Percentiles rank a stretch among this genome's conserved stretches.
These are phyloP conservation scores for Elsinoe australis DNA, from an alignment of 2,329 filamentous ascomycete species.

Conservation along the genomic window DNA sequence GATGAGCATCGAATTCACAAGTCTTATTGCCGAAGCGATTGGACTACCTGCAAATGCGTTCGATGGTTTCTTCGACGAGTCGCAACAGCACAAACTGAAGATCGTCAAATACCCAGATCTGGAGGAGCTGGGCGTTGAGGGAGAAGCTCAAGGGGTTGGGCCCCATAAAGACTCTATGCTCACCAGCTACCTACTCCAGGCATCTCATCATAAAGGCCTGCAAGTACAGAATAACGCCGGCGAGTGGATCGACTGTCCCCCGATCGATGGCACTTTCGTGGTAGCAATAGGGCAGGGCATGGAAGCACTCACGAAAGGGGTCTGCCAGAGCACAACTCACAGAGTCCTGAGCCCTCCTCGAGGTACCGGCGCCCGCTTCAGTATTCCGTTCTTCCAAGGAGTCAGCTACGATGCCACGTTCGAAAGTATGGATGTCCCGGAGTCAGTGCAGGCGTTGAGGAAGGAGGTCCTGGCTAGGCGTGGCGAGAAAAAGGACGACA, in stretches of 20 bases:
- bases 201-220: slow-evolving; percentile 63
- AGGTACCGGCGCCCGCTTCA: slow-evolving; percentile 65
- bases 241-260: slow-evolving; percentile 75
- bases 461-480: slow-evolving; percentile 50
- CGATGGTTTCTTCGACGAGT: slow-evolving; percentile 64
- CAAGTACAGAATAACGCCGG: slow-evolving; percentile 76
- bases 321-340: slow-evolving; percentile 75
- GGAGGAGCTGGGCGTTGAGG: slow-evolving; percentile 40
- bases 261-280: slow-evolving; percentile 67
- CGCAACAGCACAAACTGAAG: slow-evolving; percentile 77
- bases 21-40: slow-evolving; percentile 77
- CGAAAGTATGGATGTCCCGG: slow-evolving; percentile 65
- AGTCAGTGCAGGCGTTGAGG: slow-evolving; percentile 55
- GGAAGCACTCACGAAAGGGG: slow-evolving; percentile 75
- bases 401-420: slow-evolving; percentile 72
- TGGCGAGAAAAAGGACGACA: slow-evolving; percentile 58
- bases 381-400: slow-evolving; percentile 82
- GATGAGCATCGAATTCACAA: slow-evolving; percentile 67
- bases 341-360: slow-evolving; percentile 66
- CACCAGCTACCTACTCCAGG: slow-evolving; percentile 73
- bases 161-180: slow-evolving; percentile 84
- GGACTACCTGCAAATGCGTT: slow-evolving; percentile 63
- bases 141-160: slow-evolving; percentile 55
- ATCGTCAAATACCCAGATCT: slow-evolving; percentile 76
- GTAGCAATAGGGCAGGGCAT: slow-evolving; percentile 83